A percentile compares a stretch with the other conserved stretches of the same genome.
phyloP scores from a whole-genome alignment of 78 protist species.

The Tieghemostelium lacteum region DNA sequence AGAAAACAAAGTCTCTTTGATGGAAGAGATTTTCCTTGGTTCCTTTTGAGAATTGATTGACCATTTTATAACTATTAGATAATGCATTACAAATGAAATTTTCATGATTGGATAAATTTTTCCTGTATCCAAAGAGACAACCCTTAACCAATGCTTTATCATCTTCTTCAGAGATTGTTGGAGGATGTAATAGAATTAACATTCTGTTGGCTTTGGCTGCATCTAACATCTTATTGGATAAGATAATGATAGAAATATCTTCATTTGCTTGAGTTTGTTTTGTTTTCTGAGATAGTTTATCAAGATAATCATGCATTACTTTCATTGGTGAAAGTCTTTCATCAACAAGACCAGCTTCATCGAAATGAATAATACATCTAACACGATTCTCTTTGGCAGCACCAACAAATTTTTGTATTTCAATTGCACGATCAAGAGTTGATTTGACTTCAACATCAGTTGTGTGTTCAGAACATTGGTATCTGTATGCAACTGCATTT shows the following conservation, averaged over 20 bases:
- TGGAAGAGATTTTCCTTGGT: constrained; percentile 37
- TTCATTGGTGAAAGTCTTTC: constrained; percentile 64
- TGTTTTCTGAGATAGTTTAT: constrained; percentile 40
- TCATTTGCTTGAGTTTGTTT: neutral
- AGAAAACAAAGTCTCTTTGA: constrained; percentile 73
- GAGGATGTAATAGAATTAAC: constrained; percentile 60
- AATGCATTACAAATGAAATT: neutral
- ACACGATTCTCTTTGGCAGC: neutral
- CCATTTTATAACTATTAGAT: constrained; percentile 3
- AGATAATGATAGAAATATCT: constrained; percentile 39
- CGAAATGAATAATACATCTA: constrained; percentile 13
- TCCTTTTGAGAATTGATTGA: neutral
- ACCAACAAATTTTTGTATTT: constrained; percentile 20
- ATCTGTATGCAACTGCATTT: constrained; percentile 31
- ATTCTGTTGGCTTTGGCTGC: constrained; percentile 75
- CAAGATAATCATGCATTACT: constrained; percentile 73
- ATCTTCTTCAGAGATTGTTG: constrained; percentile 18
- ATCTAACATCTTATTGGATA: constrained; percentile 47
- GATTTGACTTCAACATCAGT: constrained; percentile 72
- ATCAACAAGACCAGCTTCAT: constrained; percentile 72
- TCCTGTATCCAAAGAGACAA: constrained; percentile 22
- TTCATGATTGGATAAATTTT: neutral
- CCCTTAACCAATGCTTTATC: constrained; percentile 16
- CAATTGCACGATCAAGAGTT: constrained; percentile 26
- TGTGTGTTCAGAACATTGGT: constrained; percentile 59